Evolutionary conservation across 2,329 filamentous ascomycete genomes (phyloP).

Genomic region (Beauveria brongniartii): DNA sequence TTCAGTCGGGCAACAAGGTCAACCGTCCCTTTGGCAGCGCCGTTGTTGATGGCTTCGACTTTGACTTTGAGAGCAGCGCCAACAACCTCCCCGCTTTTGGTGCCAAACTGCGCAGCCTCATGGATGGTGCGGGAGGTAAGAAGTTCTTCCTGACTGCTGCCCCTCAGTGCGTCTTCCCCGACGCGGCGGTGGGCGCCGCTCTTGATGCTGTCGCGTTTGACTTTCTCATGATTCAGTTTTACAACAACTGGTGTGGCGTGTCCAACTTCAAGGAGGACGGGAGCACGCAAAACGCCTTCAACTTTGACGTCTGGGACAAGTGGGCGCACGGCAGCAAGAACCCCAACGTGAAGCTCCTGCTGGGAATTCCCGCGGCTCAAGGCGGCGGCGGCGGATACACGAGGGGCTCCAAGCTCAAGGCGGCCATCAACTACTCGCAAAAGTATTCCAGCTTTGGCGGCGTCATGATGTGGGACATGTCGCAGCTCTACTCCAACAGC

Average conservation of each 20-base stretch:
- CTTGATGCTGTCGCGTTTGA: slow-evolving; percentile 50
- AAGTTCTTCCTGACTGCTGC: slow-evolving; percentile 57
- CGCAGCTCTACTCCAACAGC: slow-evolving; percentile 48
- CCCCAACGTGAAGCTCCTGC: slow-evolving; percentile 49
- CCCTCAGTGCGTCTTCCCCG: slow-evolving; percentile 61
- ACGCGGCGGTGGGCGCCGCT: slow-evolving; percentile 48
- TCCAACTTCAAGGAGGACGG: slow-evolving; percentile 39
- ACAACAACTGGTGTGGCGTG: slow-evolving; percentile 60
- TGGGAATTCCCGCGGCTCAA: slow-evolving; percentile 51
- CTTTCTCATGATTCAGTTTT: slow-evolving; percentile 57
- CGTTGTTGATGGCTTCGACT: slow-evolving; percentile 66
- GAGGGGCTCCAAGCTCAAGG: slow-evolving; percentile 34
- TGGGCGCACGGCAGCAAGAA: slow-evolving; percentile 57
- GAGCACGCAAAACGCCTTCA: slow-evolving; percentile 44
- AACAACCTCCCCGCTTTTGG: slow-evolving; percentile 56
- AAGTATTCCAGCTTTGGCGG: slow-evolving; percentile 55
- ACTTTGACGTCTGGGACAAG: slow-evolving; percentile 55
- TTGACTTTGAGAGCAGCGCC: slow-evolving; percentile 60
- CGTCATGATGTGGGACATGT: slow-evolving; percentile 63
- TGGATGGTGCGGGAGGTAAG: slow-evolving; percentile 44
- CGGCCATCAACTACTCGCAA: slow-evolving; percentile 45
- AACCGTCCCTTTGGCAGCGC: slow-evolving; percentile 60
- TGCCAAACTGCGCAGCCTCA: slow-evolving; percentile 44
- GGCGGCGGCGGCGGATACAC: slow-evolving; percentile 51
- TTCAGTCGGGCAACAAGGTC: slow-evolving; percentile 29